phyloP scores from a whole-genome alignment of 148 eudicot genomes.

The Heliosperma pusillum region DNA sequence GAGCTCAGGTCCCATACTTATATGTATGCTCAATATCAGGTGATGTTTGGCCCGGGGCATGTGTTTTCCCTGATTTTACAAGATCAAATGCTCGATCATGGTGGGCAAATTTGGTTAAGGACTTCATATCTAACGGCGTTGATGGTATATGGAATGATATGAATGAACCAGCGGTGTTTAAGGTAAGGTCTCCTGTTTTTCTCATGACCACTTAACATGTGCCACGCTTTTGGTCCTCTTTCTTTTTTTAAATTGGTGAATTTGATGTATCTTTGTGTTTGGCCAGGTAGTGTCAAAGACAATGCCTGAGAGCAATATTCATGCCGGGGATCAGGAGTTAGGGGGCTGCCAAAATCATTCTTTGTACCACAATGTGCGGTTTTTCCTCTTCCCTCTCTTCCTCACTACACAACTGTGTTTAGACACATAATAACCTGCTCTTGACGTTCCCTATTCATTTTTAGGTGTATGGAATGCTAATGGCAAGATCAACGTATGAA shows the following conservation, averaged over 20 bases:
- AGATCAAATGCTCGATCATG: slow-evolving; percentile 84
- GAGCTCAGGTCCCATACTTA: neutral
- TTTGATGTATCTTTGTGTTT: neutral
- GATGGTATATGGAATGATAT: slow-evolving; percentile 99
- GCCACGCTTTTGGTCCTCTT: neutral
- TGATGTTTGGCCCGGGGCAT: slow-evolving; percentile 98
- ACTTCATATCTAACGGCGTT: slow-evolving; percentile 71
- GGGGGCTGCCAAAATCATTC: slow-evolving; percentile 91
- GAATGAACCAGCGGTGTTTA: slow-evolving; percentile 97
- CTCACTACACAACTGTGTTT: slow-evolving; percentile 1
- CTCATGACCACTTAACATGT: neutral
- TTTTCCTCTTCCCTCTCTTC: slow-evolving; percentile 9
- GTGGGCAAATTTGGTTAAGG: slow-evolving; percentile 93
- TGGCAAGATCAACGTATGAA: slow-evolving; percentile 96
- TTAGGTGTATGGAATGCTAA: slow-evolving; percentile 94
- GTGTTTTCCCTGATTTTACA: slow-evolving; percentile 95
- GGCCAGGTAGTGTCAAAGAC: slow-evolving; percentile 71
- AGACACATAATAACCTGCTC: slow-evolving; percentile 4
- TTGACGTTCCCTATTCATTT: slow-evolving; percentile 8
- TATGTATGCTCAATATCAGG: slow-evolving; percentile 38
- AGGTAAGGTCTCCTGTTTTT: slow-evolving; percentile 39
- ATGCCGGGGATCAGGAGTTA: slow-evolving; percentile 77
- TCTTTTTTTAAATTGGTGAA: neutral
- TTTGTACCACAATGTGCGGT: slow-evolving; percentile 80
- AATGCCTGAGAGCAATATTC: slow-evolving; percentile 94